Percentiles rank a stretch among this genome's conserved stretches.
Conservation (phyloP, 2,329 filamentous ascomycete genomes). For the Aspergillus sp. region DNA sequence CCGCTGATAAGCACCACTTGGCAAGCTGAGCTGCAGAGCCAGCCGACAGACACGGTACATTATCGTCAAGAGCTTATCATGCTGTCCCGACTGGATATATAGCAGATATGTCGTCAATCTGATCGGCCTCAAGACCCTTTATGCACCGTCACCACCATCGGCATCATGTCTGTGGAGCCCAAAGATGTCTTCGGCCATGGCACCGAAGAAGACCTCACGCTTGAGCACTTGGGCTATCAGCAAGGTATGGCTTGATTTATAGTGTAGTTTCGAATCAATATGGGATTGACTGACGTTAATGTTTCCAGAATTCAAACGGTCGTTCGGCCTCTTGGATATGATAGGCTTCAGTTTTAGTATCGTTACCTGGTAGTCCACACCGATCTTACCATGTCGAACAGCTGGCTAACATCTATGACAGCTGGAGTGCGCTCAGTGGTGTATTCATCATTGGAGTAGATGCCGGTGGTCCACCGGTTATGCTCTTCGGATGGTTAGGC, state of each 20-base stretch:
- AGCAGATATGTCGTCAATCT: not conserved
- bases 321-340: constrained; percentile 57
- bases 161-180: not conserved
- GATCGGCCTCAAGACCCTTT: not conserved
- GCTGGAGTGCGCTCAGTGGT: constrained; percentile 57
- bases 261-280: not conserved
- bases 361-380: constrained; percentile 49
- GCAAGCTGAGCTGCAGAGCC: not conserved
- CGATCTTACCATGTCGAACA: not conserved
- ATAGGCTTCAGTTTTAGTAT: constrained; percentile 59
- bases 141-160: not conserved
- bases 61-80: not conserved
- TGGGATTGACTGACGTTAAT: not conserved
- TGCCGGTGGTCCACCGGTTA: constrained; percentile 57
- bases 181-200: constrained; percentile 15
- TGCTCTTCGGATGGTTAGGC: constrained; percentile 59
- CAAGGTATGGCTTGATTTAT: constrained; percentile 21
- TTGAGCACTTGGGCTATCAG: constrained; percentile 35
- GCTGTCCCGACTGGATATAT: not conserved
- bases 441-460: constrained; percentile 56
- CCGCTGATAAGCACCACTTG: constrained; percentile 3
- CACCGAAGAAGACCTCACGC: constrained; percentile 27
- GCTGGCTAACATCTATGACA: constrained; percentile 10
- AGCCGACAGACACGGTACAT: not conserved
- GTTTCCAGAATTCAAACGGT: constrained; percentile 53